Percentiles rank a stretch among this genome's conserved stretches.
These are phyloP conservation scores for Phytophthora cactorum DNA, from an alignment of 352 stramenopile genomes.

Conservation along the genomic window DNA sequence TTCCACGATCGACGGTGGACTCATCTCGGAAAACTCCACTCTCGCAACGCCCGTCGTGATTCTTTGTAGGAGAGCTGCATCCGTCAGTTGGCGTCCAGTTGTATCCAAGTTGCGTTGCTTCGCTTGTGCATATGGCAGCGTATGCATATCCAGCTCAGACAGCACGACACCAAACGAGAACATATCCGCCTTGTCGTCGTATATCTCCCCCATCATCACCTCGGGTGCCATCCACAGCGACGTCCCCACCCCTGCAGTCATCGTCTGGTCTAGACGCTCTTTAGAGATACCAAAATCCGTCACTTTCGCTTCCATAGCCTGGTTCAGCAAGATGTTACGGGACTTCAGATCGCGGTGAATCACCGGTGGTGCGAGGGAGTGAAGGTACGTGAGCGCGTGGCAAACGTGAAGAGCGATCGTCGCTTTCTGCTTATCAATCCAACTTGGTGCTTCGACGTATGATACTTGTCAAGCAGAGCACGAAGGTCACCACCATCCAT, in stretches of 20 bases:
- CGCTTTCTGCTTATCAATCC: background rate
- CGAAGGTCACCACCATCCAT: background rate
- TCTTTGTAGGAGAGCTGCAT: conserved; percentile 16
- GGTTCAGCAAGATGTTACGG: background rate
- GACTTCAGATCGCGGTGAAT: background rate
- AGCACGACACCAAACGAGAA: conserved; percentile 7
- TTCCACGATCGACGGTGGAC: conserved; percentile 7
- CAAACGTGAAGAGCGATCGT: background rate
- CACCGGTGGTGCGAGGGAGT: background rate
- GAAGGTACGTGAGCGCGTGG: background rate
- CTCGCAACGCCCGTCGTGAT: conserved; percentile 2
- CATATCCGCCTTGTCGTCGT: conserved; percentile 6
- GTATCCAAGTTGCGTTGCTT: conserved; percentile 4
- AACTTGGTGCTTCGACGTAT: background rate
- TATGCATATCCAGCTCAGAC: conserved; percentile 3
- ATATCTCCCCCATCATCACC: conserved; percentile 3
- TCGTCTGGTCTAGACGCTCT: conserved; percentile 2
- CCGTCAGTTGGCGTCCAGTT: conserved; percentile 9
- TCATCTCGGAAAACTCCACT: conserved; percentile 28
- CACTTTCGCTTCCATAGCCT: background rate
- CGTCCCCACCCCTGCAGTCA: conserved; percentile 27
- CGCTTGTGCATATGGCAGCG: conserved; percentile 6
- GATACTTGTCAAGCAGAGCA: background rate
- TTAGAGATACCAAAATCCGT: background rate
- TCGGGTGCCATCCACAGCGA: background rate